Evolutionary conservation across 1,284 basidiomycete species (phyloP).

Genomic region (Vanrija humicola): DNA sequence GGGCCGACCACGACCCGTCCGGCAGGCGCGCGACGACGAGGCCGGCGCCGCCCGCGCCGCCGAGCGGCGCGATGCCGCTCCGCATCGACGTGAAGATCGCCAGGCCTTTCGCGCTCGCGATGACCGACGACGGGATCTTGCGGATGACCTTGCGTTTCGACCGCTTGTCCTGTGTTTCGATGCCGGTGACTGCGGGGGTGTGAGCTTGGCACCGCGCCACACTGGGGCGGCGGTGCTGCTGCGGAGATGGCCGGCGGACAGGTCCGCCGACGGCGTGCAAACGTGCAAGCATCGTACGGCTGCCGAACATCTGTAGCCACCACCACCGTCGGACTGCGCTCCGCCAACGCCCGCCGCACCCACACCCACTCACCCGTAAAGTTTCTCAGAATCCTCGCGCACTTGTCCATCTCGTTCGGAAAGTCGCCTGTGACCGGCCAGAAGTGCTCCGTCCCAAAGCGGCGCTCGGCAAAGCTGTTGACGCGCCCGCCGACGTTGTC

Average conservation of each 20-base stretch:
- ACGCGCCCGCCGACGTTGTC: conserved; percentile 45
- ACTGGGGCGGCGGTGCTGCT: too few species aligned
- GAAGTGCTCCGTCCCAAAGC: conserved; percentile 53
- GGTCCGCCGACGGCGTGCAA: background rate
- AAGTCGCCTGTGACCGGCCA: conserved; percentile 55
- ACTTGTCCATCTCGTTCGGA: conserved; percentile 53
- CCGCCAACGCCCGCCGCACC: background rate
- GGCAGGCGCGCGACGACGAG: conserved; percentile 49
- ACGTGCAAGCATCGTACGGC: background rate
- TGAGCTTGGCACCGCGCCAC: background rate
- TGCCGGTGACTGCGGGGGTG: conserved; percentile 33
- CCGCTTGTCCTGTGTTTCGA: conserved; percentile 38
- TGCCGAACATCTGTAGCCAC: background rate
- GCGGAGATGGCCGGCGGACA: too few species aligned
- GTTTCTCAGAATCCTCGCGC: conserved; percentile 51
- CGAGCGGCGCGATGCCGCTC: conserved; percentile 54
- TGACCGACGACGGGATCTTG: conserved; percentile 55
- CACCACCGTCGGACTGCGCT: too few species aligned
- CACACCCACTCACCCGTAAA: conserved; percentile 46
- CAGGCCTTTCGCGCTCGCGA: conserved; percentile 49
- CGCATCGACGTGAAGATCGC: conserved; percentile 55
- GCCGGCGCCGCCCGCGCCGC: conserved; percentile 54
- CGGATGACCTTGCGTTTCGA: conserved; percentile 50
- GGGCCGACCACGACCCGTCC: conserved; percentile 55
- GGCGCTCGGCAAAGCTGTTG: conserved; percentile 43